Evolutionary conservation across 1,284 basidiomycete species (phyloP).

Genomic region (Fomitopsis betulina): DNA sequence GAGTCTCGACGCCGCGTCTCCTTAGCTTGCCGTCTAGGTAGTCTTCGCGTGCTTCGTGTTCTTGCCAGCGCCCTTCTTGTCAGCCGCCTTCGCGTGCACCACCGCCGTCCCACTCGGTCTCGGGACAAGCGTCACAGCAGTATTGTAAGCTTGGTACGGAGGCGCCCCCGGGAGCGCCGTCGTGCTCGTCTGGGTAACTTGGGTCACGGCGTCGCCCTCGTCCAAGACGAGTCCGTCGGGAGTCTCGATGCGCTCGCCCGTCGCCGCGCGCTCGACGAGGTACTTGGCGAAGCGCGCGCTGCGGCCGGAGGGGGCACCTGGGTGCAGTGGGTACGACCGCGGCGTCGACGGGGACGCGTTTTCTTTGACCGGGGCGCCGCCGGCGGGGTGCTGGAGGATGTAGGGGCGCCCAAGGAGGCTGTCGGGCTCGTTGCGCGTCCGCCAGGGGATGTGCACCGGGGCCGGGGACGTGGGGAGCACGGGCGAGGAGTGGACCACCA

Average conservation of each 20-base stretch:
- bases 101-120: background rate
- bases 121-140: slow-evolving; percentile 6
- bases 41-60: slow-evolving; percentile 3
- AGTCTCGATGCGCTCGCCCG: background rate
- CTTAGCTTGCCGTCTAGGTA: background rate
- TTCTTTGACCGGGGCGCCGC: background rate
- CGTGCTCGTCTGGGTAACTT: background rate
- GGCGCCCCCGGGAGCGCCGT: background rate
- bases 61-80: background rate
- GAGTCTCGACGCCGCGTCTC: background rate
- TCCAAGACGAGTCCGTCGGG: background rate
- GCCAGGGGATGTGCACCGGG: background rate
- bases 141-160: background rate
- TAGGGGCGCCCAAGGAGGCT: slow-evolving; percentile 18
- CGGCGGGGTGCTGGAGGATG: slow-evolving; percentile 9
- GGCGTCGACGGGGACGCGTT: background rate
- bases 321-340: background rate
- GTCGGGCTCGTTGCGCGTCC: slow-evolving; percentile 7
- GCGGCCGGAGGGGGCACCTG: background rate
- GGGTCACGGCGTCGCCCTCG: background rate
- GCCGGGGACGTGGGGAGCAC: background rate
- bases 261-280: slow-evolving; percentile 8
- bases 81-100: background rate
- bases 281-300: slow-evolving; percentile 8
- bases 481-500: slow-evolving; percentile 2